A percentile compares a stretch with the other conserved stretches of the same genome.
Evolutionary conservation across 2,329 filamentous ascomycete species (phyloP).

Genomic region (Botrytis galanthina): DNA sequence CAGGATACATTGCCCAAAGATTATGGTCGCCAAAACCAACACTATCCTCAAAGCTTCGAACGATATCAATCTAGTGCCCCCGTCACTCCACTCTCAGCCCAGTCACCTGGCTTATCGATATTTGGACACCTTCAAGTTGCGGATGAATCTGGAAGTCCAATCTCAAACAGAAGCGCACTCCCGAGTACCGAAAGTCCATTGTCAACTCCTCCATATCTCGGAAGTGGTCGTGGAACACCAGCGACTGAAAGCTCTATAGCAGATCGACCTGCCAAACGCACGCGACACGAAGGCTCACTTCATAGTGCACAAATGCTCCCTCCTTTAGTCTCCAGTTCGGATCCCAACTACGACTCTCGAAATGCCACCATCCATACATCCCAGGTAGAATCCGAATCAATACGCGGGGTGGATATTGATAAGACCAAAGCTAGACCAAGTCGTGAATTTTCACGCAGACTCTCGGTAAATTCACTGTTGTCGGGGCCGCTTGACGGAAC

Average conservation of each 20-base stretch:
- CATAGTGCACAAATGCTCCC: slow-evolving; percentile 6
- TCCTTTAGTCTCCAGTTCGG: neutral
- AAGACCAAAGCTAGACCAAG: neutral
- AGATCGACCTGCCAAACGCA: slow-evolving; percentile 29
- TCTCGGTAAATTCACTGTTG: slow-evolving; percentile 66
- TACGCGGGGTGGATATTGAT: neutral
- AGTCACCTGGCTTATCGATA: slow-evolving; percentile 19
- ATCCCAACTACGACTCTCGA: neutral
- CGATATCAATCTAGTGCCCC: slow-evolving; percentile 25
- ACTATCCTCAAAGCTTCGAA: slow-evolving; percentile 32
- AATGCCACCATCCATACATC: neutral
- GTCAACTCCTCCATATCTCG: slow-evolving; percentile 24
- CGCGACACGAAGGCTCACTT: slow-evolving; percentile 24
- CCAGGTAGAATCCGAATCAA: neutral
- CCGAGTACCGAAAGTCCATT: slow-evolving; percentile 25
- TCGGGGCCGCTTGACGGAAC: slow-evolving; percentile 46
- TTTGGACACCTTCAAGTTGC: slow-evolving; percentile 21
- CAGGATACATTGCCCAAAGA: slow-evolving; percentile 3
- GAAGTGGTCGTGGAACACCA: slow-evolving; percentile 20
- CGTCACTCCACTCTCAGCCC: slow-evolving; percentile 15
- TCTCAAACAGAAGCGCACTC: slow-evolving; percentile 23
- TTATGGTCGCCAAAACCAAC: slow-evolving; percentile 15
- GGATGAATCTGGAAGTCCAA: slow-evolving; percentile 28
- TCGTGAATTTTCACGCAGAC: slow-evolving; percentile 46
- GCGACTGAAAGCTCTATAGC: neutral